Conservation (phyloP, 2,329 filamentous ascomycete genomes). For the Cordyceps pruinosa region DNA sequence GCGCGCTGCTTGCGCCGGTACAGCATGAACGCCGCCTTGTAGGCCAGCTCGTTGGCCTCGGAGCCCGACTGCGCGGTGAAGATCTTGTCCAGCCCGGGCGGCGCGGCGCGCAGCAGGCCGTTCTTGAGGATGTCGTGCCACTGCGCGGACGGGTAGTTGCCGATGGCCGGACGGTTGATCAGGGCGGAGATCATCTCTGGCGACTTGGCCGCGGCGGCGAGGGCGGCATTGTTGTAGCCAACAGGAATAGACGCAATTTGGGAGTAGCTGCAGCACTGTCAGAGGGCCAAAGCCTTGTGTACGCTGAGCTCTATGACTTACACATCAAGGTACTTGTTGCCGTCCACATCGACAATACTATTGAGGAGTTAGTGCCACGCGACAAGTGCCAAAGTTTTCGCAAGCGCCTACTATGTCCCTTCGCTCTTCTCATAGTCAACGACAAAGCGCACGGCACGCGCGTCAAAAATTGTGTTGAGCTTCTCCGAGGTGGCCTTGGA, state of each 20-base stretch:
- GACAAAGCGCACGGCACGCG: conserved; percentile 45
- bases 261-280: conserved; percentile 47
- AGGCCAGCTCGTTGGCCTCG: conserved; percentile 78
- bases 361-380: neutral
- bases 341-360: conserved; percentile 40
- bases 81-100: conserved; percentile 69
- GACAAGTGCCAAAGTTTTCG: neutral
- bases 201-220: conserved; percentile 58
- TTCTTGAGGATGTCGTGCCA: conserved; percentile 67
- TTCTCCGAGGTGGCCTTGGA: conserved; percentile 34
- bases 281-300: neutral
- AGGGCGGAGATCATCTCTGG: conserved; percentile 66
- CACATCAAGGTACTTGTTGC: conserved; percentile 44
- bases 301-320: conserved; percentile 25
- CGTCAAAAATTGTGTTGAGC: conserved; percentile 44
- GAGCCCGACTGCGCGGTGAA: conserved; percentile 75
- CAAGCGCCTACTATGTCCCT: conserved; percentile 38
- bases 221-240: conserved; percentile 70
- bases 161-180: conserved; percentile 72
- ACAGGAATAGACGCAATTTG: conserved; percentile 81
- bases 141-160: conserved; percentile 72
- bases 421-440: conserved; percentile 46
- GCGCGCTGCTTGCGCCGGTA: conserved; percentile 66
- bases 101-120: conserved; percentile 65
- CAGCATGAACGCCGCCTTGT: conserved; percentile 84